A percentile compares a stretch with the other conserved stretches of the same genome.
Conservation (phyloP, 257 asterid species). For the Catharanthus roseus region DNA sequence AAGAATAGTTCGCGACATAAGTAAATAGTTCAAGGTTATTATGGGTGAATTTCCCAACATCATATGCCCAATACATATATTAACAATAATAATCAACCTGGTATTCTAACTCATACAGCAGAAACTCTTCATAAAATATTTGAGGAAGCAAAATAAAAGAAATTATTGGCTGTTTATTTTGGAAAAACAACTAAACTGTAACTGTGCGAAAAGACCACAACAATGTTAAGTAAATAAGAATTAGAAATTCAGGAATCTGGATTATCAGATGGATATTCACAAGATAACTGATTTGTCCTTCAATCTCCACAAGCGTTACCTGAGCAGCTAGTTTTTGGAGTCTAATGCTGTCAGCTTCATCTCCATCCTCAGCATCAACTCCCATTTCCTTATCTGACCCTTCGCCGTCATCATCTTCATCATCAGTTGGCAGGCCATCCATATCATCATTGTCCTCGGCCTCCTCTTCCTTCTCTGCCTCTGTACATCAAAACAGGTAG, state of each 20-base stretch:
- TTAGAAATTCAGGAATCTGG: neutral
- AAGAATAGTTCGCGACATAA: no score
- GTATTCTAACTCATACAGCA: neutral
- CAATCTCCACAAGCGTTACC: slow-evolving; percentile 37
- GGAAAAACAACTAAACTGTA: no score
- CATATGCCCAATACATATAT: neutral
- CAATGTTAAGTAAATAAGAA: neutral
- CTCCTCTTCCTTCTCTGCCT: slow-evolving; percentile 73
- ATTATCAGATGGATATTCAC: neutral
- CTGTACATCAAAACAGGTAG: slow-evolving; percentile 32
- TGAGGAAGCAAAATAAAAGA: no score
- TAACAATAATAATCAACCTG: neutral
- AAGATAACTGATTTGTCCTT: neutral
- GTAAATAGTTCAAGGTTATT: no score
- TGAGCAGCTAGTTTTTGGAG: slow-evolving; percentile 89
- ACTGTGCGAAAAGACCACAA: neutral
- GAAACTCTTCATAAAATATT: neutral
- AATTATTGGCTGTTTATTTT: no score
- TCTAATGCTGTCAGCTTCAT: slow-evolving; percentile 65
- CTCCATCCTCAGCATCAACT: slow-evolving; percentile 80
- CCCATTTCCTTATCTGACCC: slow-evolving; percentile 96
- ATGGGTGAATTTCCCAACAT: no score
- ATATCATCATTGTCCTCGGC: slow-evolving; percentile 73
- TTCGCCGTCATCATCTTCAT: slow-evolving; percentile 63
- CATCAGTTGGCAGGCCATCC: slow-evolving; percentile 71